phyloP scores from a whole-genome alignment of 345 rosid species.

The Laguncularia racemosa region DNA sequence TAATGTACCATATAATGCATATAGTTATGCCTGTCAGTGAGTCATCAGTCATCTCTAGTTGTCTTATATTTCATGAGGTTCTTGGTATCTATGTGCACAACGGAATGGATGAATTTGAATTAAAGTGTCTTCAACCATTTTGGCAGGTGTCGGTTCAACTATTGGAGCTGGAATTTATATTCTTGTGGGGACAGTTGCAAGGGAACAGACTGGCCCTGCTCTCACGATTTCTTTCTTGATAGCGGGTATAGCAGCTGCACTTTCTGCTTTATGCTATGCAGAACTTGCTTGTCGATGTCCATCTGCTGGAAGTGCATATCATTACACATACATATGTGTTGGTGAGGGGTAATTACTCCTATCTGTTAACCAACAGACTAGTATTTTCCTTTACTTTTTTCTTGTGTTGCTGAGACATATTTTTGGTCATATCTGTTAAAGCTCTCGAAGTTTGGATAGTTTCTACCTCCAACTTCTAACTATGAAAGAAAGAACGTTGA shows the following conservation, averaged over 20 bases:
- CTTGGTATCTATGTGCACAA: too few species aligned
- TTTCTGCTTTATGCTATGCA: conserved; percentile 93
- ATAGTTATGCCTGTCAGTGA: too few species aligned
- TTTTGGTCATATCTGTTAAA: too few species aligned
- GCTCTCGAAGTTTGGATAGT: too few species aligned
- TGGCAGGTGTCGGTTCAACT: conserved; percentile 89
- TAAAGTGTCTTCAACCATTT: not conserved
- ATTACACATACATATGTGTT: conserved; percentile 82
- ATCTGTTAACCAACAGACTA: too few species aligned
- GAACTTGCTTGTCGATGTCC: conserved; percentile 95
- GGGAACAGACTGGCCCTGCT: conserved; percentile 98
- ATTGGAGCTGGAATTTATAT: conserved; percentile 98
- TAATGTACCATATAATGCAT: too few species aligned
- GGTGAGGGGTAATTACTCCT: conserved; percentile 68
- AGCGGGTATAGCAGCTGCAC: conserved; percentile 93
- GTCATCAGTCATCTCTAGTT: too few species aligned
- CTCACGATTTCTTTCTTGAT: conserved; percentile 79
- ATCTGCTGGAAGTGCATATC: conserved; percentile 99
- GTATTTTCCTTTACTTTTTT: not conserved
- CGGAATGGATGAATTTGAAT: too few species aligned
- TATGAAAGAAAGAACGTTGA: too few species aligned
- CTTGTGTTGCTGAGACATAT: not conserved
- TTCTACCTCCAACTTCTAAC: too few species aligned
- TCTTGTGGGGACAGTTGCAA: conserved; percentile 93
- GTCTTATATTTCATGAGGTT: too few species aligned